Evolutionary conservation across 306 rosid species (phyloP).

Genomic region (Gillenia trifoliata): DNA sequence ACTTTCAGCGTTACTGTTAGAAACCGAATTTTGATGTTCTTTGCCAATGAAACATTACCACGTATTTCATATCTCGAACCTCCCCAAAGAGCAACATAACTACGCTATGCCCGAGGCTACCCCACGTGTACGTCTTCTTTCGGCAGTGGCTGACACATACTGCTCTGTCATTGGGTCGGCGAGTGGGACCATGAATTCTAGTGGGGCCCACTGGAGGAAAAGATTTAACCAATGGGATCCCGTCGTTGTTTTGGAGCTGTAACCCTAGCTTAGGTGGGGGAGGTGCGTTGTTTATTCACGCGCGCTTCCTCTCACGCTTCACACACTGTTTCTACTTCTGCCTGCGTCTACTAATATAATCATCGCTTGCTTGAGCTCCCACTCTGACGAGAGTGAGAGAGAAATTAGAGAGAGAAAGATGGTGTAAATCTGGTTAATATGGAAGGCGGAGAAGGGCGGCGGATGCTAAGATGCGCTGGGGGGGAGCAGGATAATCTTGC

Average conservation of each 20-base stretch:
- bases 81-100: slow-evolving; percentile 4
- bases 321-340: not conserved
- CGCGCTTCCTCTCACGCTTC: not conserved
- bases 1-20: fast-evolving
- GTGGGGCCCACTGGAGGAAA: not conserved
- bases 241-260: not conserved
- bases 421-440: not conserved
- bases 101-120: slow-evolving; percentile 12
- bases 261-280: slow-evolving; percentile 24
- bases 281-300: not conserved
- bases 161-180: slow-evolving; percentile 14
- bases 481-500: slow-evolving; percentile 18
- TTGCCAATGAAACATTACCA: slow-evolving; percentile 21
- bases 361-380: not conserved
- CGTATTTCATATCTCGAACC: slow-evolving; percentile 38
- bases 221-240: slow-evolving; percentile 22
- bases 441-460: slow-evolving; percentile 25
- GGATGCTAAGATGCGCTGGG: slow-evolving; percentile 8
- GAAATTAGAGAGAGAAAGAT: not conserved
- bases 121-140: slow-evolving; percentile 42
- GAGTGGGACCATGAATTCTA: slow-evolving; percentile 20
- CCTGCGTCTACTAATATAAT: not conserved
- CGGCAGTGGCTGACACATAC: slow-evolving; percentile 43
- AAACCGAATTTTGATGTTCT: slow-evolving; percentile 6
- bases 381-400: slow-evolving; percentile 1